These are phyloP conservation scores for Escallonia herrerae DNA, from an alignment of 129 eudicot species.

Conservation along the genomic window DNA sequence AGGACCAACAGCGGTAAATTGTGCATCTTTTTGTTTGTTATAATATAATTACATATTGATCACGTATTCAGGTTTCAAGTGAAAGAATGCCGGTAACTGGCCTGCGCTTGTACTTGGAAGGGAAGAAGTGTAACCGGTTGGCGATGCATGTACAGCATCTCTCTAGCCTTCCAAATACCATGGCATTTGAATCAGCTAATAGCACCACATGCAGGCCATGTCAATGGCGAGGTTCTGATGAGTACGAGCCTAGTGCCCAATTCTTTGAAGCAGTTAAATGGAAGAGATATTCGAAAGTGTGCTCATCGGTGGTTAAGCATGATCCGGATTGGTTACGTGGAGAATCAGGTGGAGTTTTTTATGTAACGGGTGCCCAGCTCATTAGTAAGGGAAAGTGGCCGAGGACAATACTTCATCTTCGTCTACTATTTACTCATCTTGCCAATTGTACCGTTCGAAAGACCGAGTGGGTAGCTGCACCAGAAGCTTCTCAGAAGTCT, in stretches of 20 bases:
- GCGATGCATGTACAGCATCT: conserved; percentile 85
- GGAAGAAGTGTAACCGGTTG: conserved; percentile 62
- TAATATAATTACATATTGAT: too few species aligned
- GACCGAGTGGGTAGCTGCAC: conserved; percentile 74
- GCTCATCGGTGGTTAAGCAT: conserved; percentile 65
- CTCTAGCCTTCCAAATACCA: conserved; percentile 60
- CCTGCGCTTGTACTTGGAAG: conserved; percentile 86
- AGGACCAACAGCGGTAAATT: too few species aligned
- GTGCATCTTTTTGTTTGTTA: too few species aligned
- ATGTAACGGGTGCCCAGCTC: conserved; percentile 94
- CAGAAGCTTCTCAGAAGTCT: conserved; percentile 59
- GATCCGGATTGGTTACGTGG: conserved; percentile 60
- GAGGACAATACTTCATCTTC: conserved; percentile 66
- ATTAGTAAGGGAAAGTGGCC: conserved; percentile 75
- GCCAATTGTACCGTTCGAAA: conserved; percentile 74
- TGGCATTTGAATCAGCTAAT: conserved; percentile 25
- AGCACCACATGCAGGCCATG: conserved; percentile 11
- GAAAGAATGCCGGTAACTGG: conserved; percentile 65
- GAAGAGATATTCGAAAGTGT: conserved; percentile 63
- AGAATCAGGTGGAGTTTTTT: conserved; percentile 48
- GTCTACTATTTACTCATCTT: conserved; percentile 56
- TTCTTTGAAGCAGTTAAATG: conserved; percentile 76
- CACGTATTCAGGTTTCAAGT: conserved; percentile 48
- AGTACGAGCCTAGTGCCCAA: conserved; percentile 40
- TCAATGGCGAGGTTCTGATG: conserved; percentile 89